Evolutionary conservation across 2,329 filamentous ascomycete species (phyloP).

Genomic region (Fusarium temperatum): DNA sequence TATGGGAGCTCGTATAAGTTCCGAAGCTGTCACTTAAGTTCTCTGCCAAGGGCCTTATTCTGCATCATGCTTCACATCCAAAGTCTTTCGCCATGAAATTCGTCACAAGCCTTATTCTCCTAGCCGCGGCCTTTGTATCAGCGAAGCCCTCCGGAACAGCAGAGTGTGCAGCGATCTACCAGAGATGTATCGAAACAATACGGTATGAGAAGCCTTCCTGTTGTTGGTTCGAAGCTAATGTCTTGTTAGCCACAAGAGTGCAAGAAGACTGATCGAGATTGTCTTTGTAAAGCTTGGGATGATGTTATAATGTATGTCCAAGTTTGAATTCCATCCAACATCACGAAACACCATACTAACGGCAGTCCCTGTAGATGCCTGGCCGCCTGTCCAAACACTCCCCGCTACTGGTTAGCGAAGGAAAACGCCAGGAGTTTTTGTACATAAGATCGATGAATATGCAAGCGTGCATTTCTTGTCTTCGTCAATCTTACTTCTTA

Average conservation of each 20-base stretch:
- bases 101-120: not conserved
- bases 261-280: not conserved
- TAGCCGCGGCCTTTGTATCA: not conserved
- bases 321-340: too few species aligned
- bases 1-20: not conserved
- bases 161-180: conserved; percentile 3
- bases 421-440: conserved; percentile 12
- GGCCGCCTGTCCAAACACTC: not conserved
- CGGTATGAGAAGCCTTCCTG: not conserved
- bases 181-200: conserved; percentile 10
- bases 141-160: not conserved
- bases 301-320: not conserved
- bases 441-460: not conserved
- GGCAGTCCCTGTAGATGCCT: not conserved
- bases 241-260: not conserved
- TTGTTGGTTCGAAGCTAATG: not conserved
- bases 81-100: not conserved
- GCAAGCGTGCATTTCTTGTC: not conserved
- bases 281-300: conserved; percentile 10
- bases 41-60: not conserved
- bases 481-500: not conserved
- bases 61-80: not conserved
- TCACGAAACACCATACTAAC: not conserved
- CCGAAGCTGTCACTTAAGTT: not conserved
- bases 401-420: conserved; percentile 5